A percentile compares a stretch with the other conserved stretches of the same genome.
phyloP scores from a whole-genome alignment of 495 filamentous ascomycete genomes.

The Clohesyomyces aquaticus region DNA sequence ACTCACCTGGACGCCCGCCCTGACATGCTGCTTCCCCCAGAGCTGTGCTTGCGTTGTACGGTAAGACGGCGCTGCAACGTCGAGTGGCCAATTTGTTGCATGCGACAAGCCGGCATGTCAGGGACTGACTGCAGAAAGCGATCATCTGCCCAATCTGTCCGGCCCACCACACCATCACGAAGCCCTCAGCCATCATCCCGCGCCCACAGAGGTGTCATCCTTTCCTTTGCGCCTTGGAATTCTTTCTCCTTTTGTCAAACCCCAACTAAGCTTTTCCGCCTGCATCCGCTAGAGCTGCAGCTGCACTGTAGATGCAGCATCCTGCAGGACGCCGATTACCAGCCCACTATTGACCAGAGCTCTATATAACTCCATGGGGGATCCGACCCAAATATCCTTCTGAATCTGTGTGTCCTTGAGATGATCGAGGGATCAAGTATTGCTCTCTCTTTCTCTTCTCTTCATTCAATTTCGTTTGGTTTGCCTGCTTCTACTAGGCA shows the following conservation, averaged over 20 bases:
- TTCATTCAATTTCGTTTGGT: conserved; percentile 10
- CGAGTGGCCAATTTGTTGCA: conserved; percentile 21
- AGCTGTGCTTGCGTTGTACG: not conserved
- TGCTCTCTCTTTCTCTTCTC: conserved; percentile 7
- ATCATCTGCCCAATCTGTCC: conserved; percentile 33
- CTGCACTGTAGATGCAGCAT: conserved; percentile 18
- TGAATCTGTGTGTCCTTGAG: conserved; percentile 16
- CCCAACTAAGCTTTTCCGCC: conserved; percentile 41
- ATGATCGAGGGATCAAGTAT: conserved; percentile 3
- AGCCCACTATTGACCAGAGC: conserved; percentile 8
- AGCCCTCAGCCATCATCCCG: conserved; percentile 35
- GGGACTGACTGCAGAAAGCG: conserved; percentile 12
- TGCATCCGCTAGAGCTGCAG: conserved; percentile 37
- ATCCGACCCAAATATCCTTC: conserved; percentile 16
- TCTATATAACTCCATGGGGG: conserved; percentile 33
- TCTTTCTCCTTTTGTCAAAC: conserved; percentile 21
- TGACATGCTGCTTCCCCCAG: not conserved
- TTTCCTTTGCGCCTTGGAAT: conserved; percentile 24
- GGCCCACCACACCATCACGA: conserved; percentile 36
- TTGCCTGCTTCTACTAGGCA: conserved; percentile 24
- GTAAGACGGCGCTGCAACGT: conserved; percentile 24
- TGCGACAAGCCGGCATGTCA: conserved; percentile 28
- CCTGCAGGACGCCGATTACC: conserved; percentile 23
- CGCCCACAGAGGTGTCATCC: conserved; percentile 35
- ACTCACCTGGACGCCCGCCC: conserved; percentile 2